phyloP scores from a whole-genome alignment of 2,329 filamentous ascomycete genomes.

The Scytalidium lignicola region DNA sequence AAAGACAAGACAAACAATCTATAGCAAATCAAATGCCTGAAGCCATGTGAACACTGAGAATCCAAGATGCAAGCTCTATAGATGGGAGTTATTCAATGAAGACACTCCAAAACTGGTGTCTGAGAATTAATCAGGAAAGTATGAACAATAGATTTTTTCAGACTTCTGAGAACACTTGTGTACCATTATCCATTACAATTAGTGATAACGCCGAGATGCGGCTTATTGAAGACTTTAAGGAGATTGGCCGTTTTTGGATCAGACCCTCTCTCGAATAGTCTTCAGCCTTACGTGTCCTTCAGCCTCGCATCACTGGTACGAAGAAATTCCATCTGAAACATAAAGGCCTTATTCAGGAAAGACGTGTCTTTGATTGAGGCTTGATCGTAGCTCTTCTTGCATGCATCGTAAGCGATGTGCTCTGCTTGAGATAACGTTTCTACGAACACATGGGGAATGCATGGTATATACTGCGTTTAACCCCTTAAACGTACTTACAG shows the following conservation, averaged over 20 bases:
- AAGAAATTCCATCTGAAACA: background rate
- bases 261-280: background rate
- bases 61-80: background rate
- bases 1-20: background rate
- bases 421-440: background rate
- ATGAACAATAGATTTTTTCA: background rate
- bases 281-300: background rate
- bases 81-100: background rate
- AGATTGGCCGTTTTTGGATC: background rate
- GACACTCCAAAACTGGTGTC: background rate
- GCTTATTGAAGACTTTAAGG: background rate
- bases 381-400: background rate
- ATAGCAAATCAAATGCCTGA: background rate
- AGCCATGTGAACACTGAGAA: background rate
- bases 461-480: too few relatives aligned
- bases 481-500: too few relatives aligned
- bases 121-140: background rate
- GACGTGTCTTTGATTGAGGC: background rate
- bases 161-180: background rate
- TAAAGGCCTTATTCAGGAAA: background rate
- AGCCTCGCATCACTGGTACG: background rate
- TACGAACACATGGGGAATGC: too few relatives aligned
- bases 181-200: background rate
- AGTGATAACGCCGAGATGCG: background rate
- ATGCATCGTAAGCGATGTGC: background rate